Base-by-base conservation (phyloP, 176 grass and related monocot species). In the Paspalum vaginatum region DNA sequence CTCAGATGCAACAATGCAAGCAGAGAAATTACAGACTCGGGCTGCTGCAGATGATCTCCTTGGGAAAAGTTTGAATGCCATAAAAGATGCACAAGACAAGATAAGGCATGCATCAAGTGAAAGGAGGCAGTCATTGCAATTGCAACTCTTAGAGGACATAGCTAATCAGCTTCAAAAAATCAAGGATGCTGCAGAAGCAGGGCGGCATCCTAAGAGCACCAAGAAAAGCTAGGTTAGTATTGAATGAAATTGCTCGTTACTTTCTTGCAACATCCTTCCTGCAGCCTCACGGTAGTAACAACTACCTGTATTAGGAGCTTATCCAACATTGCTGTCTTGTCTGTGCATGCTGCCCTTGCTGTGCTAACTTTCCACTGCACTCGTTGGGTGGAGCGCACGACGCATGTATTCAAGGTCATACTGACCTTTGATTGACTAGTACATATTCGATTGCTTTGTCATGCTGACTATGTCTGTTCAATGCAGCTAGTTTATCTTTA, bases 91-190 rank as follows among this genome's bases (percentile, higher is more conserved):
- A 84, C 91, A 90, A 77, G 88, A 95, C 70, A 93, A 86, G 68
- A 84, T 99, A 77, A 81, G 84, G 55, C 73, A 87, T 61, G 74
- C 84, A 40, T 50, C 86, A 78, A 80, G 69, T 72, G 89, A 89
- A 89, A 88, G 88, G 59, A 81, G 70, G 50, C 84, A 91, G 16
- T 70, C 85, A 5, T 77, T 86, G n/a, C 83, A 91, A 32, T 82
- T 93, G 82, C 88, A 83, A 72, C 87, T 93, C 44, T 80, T 95
- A 48, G 86, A 93, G 84, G 95, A 98, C 63, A 95, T 93, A 85
- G 84, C 92, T 66, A 79, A 78, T 65, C 92, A 95, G 80, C 90
- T 95, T 79, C 77, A 91, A 52, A 90, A 84, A 88, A 91, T 93
- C 56, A 93, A 87, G 72, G 74, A 81, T 79, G 79, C 76, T 54